Evolutionary conservation across 2,329 filamentous ascomycete genomes (phyloP).

Genomic region (Tolypocladium endophyticum): DNA sequence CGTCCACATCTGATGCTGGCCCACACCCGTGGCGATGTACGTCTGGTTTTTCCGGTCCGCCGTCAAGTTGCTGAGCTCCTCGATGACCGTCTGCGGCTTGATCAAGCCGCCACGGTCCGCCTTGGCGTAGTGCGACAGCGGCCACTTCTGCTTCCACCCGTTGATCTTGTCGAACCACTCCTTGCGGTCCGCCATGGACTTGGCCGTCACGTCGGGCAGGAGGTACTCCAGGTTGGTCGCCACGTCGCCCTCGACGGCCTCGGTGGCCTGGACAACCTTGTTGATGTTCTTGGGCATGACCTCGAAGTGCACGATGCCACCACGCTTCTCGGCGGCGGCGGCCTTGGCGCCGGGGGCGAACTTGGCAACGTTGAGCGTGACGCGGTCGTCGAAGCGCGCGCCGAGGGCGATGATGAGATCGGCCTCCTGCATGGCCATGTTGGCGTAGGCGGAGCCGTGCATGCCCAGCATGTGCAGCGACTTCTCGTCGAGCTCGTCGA

Average conservation of each 20-base stretch:
- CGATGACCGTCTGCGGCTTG: conserved; percentile 89
- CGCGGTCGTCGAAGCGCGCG: conserved; percentile 91
- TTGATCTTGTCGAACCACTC: conserved; percentile 88
- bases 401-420: conserved; percentile 94
- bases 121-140: conserved; percentile 70
- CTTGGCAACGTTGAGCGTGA: conserved; percentile 69
- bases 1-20: conserved; percentile 98
- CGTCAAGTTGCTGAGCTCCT: conserved; percentile 79
- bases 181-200: conserved; percentile 53
- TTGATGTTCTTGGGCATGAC: conserved; percentile 99
- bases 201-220: conserved; percentile 58
- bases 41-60: conserved; percentile 71
- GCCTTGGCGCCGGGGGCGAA: conserved; percentile 84
- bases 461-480: conserved; percentile 97
- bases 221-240: conserved; percentile 66
- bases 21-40: conserved; percentile 87
- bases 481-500: conserved; percentile 88
- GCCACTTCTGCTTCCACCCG: conserved; percentile 86
- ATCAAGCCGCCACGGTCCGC: conserved; percentile 68
- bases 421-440: conserved; percentile 95
- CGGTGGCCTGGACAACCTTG: conserved; percentile 94
- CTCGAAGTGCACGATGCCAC: conserved; percentile 95
- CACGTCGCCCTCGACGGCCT: conserved; percentile 91
- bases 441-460: conserved; percentile 95
- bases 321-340: conserved; percentile 73